Base-by-base conservation (phyloP, 2,329 filamentous ascomycete genomes). In the Diplocarpon rosae region DNA sequence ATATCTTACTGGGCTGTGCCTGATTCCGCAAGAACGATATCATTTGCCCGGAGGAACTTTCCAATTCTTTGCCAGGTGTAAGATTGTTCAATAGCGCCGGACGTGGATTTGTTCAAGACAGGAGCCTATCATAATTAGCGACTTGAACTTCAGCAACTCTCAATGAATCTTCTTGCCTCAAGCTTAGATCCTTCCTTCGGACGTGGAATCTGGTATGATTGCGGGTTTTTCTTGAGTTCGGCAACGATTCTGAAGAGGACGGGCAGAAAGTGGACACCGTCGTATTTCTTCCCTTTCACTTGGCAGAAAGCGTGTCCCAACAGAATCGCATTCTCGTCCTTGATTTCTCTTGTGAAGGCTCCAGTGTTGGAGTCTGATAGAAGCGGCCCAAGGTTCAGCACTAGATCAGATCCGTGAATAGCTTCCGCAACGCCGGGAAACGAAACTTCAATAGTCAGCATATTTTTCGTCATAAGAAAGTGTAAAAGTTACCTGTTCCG, bases 161-260 rank as follows among this genome's bases (percentile, higher is more conserved):
- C n/a, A 8, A 14, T 35, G 15, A 35, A 13, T 13, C 9, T 4
- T 35, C 13, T 35, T 46, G 52, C 51, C 42, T 53, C 40, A 4
- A 54, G 11, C 33, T 48, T 50, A 9, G 11, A 12, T 32, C 35
- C 32, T 32, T 32, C 37, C 9, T 35, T 43, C 39, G 34, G 43
- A 32, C 37, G 16, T 39, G 45, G 49, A 16, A 51, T 41, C 20
- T 46, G 39, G 39, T 41, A 55, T 29, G 14, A 15, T 33, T 34
- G 47, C 1, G 47, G 32, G 9, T 54, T 44, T 24, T 53, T 51
- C 39, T 55, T 52, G 20, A 59, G 40, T 28, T 51, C 52, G 14
- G 46, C 50, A 14, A 80, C 71, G 15, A 93, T 63, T 58, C 83
- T 84, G 47, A 70, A 71, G 32, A 95, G 69, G 13, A 94, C 83